These are phyloP conservation scores for Rosa rugosa DNA, from an alignment of 306 rosid genomes.

Conservation along the genomic window DNA sequence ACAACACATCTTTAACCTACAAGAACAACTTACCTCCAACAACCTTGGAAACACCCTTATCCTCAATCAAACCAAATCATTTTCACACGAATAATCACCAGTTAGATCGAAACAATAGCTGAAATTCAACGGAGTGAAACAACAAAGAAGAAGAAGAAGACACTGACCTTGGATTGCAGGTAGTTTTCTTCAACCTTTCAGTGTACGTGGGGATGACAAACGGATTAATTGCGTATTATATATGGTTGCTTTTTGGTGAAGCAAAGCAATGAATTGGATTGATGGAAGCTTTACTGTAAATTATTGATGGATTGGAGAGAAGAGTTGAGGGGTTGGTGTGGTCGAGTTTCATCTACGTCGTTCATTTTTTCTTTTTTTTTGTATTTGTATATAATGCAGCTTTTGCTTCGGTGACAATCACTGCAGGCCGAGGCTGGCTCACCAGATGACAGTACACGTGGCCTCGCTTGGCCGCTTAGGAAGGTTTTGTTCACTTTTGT, in stretches of 20 bases:
- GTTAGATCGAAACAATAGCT: background rate
- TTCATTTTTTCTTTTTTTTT: background rate
- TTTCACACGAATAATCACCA: background rate
- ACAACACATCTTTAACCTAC: background rate
- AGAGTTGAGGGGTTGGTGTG: background rate
- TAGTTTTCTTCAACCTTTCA: background rate
- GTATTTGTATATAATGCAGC: background rate
- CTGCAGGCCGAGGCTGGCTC: background rate
- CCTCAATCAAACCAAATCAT: background rate
- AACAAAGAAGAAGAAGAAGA: slow-evolving; percentile 6
- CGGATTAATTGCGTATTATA: background rate
- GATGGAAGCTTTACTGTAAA: background rate
- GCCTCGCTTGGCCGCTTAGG: background rate
- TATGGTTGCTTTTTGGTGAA: background rate
- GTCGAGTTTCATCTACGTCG: slow-evolving; percentile 3
- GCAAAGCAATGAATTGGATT: background rate
- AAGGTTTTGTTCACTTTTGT: background rate
- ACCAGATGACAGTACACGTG: background rate
- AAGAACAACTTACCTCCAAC: background rate
- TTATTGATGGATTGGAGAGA: background rate
- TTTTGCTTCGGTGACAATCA: background rate
- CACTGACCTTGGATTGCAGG: slow-evolving; percentile 1
- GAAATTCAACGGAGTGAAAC: background rate
- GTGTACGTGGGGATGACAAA: background rate
- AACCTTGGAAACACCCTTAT: background rate